Conservation (phyloP, 139 green algal genomes). For the Picochlorum sp. region DNA sequence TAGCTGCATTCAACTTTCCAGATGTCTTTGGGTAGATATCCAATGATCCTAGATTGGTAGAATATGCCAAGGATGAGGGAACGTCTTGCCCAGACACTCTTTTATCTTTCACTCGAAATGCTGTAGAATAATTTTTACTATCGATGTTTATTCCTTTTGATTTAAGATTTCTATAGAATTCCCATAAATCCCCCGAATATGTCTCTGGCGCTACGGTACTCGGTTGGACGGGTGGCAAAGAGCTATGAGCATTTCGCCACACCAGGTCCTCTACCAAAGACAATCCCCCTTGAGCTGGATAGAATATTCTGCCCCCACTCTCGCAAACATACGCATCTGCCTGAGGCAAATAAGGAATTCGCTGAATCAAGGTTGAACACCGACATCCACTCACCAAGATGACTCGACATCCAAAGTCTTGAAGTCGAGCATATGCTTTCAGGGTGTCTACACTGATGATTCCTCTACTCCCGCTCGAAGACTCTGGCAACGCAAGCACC, state of each 20-base stretch:
- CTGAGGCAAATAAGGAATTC: slow-evolving; percentile 9
- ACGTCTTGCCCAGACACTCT: neutral
- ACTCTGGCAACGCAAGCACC: neutral
- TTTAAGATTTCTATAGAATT: neutral
- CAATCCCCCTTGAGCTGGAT: neutral
- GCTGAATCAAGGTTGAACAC: slow-evolving; percentile 1
- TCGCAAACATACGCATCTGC: slow-evolving; percentile 14
- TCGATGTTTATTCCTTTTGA: slow-evolving; percentile 2
- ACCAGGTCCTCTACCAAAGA: slow-evolving; percentile 4
- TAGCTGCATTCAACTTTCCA: slow-evolving; percentile 13
- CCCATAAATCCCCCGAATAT: neutral
- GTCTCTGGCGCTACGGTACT: neutral
- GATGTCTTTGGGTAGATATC: slow-evolving; percentile 15
- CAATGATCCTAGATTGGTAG: neutral
- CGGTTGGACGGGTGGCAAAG: neutral
- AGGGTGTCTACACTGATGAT: slow-evolving; percentile 19
- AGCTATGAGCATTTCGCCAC: slow-evolving; percentile 1
- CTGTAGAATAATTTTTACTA: slow-evolving; percentile 6
- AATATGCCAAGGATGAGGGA: neutral
- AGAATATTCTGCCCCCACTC: slow-evolving; percentile 12
- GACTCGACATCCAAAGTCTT: neutral
- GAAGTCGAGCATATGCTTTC: slow-evolving; percentile 9
- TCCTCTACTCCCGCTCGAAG: slow-evolving; percentile 11
- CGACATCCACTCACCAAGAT: slow-evolving; percentile 6
- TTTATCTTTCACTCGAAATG: slow-evolving; percentile 1